Percentiles rank a stretch among this genome's conserved stretches.
Evolutionary conservation across 345 rosid species (phyloP).

Genomic region (Syzygium grande): DNA sequence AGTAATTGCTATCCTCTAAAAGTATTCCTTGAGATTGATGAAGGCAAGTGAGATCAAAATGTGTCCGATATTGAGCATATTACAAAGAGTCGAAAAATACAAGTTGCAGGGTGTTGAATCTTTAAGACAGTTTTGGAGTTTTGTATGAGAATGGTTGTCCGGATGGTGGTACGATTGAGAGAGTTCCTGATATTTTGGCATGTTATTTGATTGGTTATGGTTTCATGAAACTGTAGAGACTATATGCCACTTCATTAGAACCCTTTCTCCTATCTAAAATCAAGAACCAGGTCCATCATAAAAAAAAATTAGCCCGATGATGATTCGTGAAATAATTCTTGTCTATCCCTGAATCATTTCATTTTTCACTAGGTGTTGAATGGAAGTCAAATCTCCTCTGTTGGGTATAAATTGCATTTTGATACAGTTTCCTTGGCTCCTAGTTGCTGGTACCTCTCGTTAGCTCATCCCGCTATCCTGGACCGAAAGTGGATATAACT

Average conservation of each 20-base stretch:
- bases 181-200: neutral
- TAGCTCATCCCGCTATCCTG: accelerated
- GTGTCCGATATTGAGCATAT: too few relatives aligned
- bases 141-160: neutral
- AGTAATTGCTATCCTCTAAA: too few relatives aligned
- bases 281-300: neutral
- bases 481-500: neutral
- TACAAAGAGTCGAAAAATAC: neutral
- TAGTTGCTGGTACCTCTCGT: neutral
- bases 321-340: too few relatives aligned
- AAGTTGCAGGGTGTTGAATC: neutral
- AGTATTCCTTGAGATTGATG: neutral
- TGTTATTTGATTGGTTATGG: neutral
- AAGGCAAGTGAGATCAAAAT: neutral
- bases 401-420: neutral
- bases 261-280: neutral
- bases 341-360: neutral
- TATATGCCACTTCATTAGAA: neutral
- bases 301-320: neutral
- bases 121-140: neutral
- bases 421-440: neutral
- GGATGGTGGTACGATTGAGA: neutral
- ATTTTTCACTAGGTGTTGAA: neutral
- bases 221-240: too few relatives aligned
- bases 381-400: neutral